Evolutionary conservation across 2,329 filamentous ascomycete genomes (phyloP).

Genomic region (Zymoseptoria tritici): DNA sequence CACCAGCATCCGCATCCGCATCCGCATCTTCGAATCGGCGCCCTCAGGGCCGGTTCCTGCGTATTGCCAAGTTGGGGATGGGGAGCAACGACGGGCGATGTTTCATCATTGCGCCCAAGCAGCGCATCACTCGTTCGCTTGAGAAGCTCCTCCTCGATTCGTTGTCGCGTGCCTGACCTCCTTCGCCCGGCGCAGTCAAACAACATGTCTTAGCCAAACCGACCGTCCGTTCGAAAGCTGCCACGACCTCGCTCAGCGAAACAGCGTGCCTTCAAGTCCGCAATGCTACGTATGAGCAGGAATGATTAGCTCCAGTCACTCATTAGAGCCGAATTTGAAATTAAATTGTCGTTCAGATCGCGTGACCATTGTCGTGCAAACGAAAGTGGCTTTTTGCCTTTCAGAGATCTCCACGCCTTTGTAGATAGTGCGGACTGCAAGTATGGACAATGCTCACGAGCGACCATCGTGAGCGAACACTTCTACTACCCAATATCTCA

Average conservation of each 20-base stretch:
- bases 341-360: not conserved
- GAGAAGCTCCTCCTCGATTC: not conserved
- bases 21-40: not conserved
- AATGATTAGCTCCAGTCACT: not conserved
- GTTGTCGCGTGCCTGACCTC: not conserved
- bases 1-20: not conserved
- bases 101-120: not conserved
- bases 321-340: not conserved
- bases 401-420: not conserved
- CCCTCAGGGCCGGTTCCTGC: not conserved
- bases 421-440: not conserved
- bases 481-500: not conserved
- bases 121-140: not conserved
- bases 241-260: not conserved
- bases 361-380: not conserved
- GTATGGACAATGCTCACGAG: not conserved
- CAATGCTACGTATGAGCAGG: not conserved
- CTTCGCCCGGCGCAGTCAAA: not conserved
- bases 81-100: not conserved
- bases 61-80: not conserved
- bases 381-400: no score
- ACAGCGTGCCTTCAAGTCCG: not conserved
- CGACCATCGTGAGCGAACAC: no score
- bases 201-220: not conserved
- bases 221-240: not conserved